phyloP scores from a whole-genome alignment of 192 early-diverging fungal species.

The Geosiphon pyriformis region DNA sequence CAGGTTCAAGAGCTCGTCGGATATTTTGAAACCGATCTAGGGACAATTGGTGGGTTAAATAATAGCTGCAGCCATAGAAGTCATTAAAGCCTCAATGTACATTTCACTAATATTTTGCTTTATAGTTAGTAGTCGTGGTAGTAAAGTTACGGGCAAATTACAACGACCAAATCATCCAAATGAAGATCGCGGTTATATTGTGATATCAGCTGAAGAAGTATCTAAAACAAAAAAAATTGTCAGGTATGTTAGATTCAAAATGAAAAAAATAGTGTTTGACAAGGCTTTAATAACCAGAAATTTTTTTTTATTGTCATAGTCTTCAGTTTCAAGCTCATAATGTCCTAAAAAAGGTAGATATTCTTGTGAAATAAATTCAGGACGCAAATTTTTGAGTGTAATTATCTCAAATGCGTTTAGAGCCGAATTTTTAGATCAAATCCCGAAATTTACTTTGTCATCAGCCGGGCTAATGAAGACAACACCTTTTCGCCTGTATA shows the following conservation, averaged over 20 bases:
- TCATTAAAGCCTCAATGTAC: no score
- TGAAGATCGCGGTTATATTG: constrained; percentile 38
- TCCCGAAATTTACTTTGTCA: constrained; percentile 29
- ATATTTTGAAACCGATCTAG: constrained; percentile 40
- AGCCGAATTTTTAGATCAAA: constrained; percentile 25
- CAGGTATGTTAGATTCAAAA: constrained; percentile 29
- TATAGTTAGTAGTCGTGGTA: constrained; percentile 29
- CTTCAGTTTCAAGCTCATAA: constrained; percentile 36
- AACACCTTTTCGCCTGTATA: constrained; percentile 34
- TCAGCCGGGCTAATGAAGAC: constrained; percentile 36
- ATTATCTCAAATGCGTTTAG: not conserved
- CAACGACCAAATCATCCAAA: constrained; percentile 22
- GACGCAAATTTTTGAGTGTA: no score
- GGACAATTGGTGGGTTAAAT: constrained; percentile 32
- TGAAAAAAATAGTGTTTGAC: not conserved
- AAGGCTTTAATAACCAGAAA: not conserved
- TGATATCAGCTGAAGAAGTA: constrained; percentile 41
- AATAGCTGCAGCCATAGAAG: no score
- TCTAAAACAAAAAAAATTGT: constrained; percentile 22
- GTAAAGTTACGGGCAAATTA: constrained; percentile 2
- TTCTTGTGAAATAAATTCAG: no score
- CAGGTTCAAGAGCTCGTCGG: constrained; percentile 36
- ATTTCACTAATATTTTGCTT: no score
- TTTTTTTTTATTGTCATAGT: constrained; percentile 21
- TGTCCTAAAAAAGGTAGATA: constrained; percentile 25